Percentiles rank a stretch among this genome's conserved stretches.
Conservation (phyloP, 83 land plant species). For the Diphasiastrum complanatum region DNA sequence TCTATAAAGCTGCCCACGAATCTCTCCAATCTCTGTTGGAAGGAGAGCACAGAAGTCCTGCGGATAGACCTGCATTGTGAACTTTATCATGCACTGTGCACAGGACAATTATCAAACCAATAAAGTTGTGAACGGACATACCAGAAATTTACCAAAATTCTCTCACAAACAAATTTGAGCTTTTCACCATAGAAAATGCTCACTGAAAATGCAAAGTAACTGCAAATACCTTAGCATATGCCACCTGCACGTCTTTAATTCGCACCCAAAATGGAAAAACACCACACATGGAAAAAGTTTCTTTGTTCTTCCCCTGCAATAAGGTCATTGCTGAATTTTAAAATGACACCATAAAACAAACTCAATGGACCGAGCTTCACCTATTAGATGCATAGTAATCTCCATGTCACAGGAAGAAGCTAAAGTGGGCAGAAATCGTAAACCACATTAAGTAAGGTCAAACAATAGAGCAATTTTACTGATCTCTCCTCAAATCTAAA, state of each 20-base stretch:
- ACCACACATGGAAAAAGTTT: conserved; percentile 17
- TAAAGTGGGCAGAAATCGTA: not conserved
- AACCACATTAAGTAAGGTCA: not conserved
- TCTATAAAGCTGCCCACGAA: conserved; percentile 18
- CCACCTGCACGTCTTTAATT: conserved; percentile 10
- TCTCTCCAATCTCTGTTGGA: conserved; percentile 17
- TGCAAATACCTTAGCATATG: conserved; percentile 12
- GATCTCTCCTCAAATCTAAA: not conserved
- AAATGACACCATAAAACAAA: not conserved
- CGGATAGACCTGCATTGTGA: conserved; percentile 3
- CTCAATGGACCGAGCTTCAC: not conserved
- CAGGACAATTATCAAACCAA: not conserved
- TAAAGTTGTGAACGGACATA: not conserved
- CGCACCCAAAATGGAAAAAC: conserved; percentile 23
- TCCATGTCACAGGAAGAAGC: not conserved
- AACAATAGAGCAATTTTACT: no score
- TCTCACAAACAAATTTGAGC: no score
- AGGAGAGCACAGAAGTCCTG: conserved; percentile 18
- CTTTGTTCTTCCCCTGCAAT: conserved; percentile 3
- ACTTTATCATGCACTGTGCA: not conserved
- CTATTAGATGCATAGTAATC: not conserved
- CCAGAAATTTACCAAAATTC: no score
- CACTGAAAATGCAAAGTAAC: not conserved
- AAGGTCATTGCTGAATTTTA: not conserved
- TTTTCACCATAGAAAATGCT: not conserved